Conservation (phyloP, 306 rosid species). For the Macrotyloma uniflorum region DNA sequence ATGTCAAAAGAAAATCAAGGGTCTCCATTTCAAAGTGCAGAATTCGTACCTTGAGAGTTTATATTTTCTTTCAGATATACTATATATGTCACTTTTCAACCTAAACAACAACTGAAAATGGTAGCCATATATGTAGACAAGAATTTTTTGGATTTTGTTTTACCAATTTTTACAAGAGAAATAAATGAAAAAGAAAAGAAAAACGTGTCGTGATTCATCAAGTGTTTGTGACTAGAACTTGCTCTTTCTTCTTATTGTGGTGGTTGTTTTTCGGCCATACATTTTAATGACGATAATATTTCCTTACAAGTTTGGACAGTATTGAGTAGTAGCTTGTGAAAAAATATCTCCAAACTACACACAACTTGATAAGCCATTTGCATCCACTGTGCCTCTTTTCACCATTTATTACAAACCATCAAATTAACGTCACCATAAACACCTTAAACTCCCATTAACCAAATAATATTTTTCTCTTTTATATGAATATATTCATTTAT, state of each 20-base stretch:
- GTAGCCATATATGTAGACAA: neutral
- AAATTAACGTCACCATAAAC: conserved; percentile 35
- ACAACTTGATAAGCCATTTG: conserved; percentile 35
- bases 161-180: neutral
- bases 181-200: neutral
- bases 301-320: conserved; percentile 31
- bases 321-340: conserved; percentile 32
- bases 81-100: neutral
- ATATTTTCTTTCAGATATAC: neutral
- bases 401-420: conserved; percentile 62
- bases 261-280: conserved; percentile 51
- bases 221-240: neutral
- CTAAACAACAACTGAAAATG: neutral
- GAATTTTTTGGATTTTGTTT: neutral
- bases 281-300: conserved; percentile 31
- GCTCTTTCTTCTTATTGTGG: conserved; percentile 10
- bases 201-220: neutral
- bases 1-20: conserved; percentile 26
- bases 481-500: no score
- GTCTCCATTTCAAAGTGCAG: neutral
- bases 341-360: conserved; percentile 41
- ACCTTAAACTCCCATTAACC: conserved; percentile 23
- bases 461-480: neutral
- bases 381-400: conserved; percentile 51
- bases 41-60: conserved; percentile 12